Evolutionary conservation across 805 yeast genomes (phyloP).

Genomic region (Danielia oregonensis): DNA sequence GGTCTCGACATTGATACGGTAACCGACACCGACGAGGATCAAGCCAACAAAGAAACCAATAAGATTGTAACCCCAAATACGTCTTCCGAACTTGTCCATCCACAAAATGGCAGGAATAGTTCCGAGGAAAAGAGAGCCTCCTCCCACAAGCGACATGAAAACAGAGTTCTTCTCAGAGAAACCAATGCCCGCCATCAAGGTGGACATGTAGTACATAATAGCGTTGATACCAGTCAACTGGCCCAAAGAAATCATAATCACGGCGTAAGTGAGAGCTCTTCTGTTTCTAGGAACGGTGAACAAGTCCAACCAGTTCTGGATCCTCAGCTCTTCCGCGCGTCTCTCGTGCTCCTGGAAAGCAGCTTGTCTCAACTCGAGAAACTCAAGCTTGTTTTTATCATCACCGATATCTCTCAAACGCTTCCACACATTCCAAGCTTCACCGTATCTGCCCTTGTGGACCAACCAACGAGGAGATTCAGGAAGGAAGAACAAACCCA

Average conservation of each 20-base stretch:
- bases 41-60: constrained; percentile 60
- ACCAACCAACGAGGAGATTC: constrained; percentile 61
- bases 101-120: constrained; percentile 62
- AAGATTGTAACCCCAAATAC: constrained; percentile 57
- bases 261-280: constrained; percentile 56
- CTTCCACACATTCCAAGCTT: constrained; percentile 55
- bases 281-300: constrained; percentile 55
- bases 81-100: constrained; percentile 56
- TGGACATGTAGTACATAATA: constrained; percentile 61
- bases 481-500: constrained; percentile 53
- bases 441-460: constrained; percentile 48
- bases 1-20: constrained; percentile 36
- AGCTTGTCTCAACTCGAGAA: constrained; percentile 53
- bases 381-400: constrained; percentile 46
- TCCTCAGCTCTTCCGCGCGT: constrained; percentile 28
- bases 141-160: constrained; percentile 67
- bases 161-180: constrained; percentile 49
- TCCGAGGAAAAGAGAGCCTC: constrained; percentile 59
- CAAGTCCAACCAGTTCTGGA: constrained; percentile 48
- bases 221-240: constrained; percentile 70
- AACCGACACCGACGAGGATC: constrained; percentile 57
- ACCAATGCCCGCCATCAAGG: constrained; percentile 53
- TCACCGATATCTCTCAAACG: constrained; percentile 47
- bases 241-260: constrained; percentile 55
- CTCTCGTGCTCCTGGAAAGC: constrained; percentile 45